Conservation (phyloP, 257 asterid species). For the Rhazya stricta region DNA sequence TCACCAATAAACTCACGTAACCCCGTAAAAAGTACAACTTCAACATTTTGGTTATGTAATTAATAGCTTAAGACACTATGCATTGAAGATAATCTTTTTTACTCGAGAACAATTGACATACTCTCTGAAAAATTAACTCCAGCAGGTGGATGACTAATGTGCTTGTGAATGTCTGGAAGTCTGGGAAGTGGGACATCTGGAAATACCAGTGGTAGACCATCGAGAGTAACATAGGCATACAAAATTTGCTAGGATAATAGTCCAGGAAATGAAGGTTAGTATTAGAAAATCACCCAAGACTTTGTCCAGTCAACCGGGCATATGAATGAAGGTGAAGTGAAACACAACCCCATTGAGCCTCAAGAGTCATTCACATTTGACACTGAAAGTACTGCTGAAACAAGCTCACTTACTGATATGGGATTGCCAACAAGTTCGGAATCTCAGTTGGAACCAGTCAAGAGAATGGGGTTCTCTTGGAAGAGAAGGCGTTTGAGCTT, state of each 20-base stretch:
- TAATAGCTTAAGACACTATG: no score
- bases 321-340: constrained; percentile 10
- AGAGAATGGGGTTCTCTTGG: constrained; percentile 53
- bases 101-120: no score
- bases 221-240: background rate
- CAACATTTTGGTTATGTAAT: no score
- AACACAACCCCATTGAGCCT: constrained; percentile 27
- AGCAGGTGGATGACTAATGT: no score
- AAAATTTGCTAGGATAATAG: background rate
- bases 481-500: constrained; percentile 49
- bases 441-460: constrained; percentile 25
- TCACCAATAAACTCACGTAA: no score
- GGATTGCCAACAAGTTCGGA: constrained; percentile 9
- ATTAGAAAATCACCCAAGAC: background rate
- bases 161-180: constrained; percentile 77
- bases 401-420: constrained; percentile 11
- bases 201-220: background rate
- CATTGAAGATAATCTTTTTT: no score
- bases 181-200: constrained; percentile 83
- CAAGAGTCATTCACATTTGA: constrained; percentile 16
- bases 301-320: constrained; percentile 10
- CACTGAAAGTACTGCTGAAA: constrained; percentile 12
- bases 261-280: background rate
- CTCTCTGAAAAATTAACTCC: no score
- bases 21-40: no score